Conservation (phyloP, 176 grass and related monocot species). For the Melocanna baccifera region DNA sequence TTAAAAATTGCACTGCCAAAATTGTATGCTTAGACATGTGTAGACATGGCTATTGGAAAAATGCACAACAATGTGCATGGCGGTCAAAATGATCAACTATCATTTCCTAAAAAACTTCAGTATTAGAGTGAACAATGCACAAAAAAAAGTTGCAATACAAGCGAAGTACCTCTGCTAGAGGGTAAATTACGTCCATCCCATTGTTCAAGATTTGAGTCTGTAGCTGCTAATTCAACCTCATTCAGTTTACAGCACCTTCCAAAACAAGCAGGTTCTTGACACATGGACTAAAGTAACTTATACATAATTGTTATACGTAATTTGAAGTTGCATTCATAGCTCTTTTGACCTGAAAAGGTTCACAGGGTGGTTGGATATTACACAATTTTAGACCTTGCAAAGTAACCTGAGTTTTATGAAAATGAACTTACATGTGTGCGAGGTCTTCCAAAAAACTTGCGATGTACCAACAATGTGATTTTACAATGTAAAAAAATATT, state of each 20-base stretch:
- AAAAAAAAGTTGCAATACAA: constrained; percentile 17
- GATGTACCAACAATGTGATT: too few species aligned
- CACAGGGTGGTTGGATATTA: too few species aligned
- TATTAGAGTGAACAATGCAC: constrained; percentile 29
- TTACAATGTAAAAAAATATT: too few species aligned
- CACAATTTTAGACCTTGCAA: too few species aligned
- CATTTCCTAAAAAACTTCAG: neutral
- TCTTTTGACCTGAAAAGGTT: too few species aligned
- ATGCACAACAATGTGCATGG: constrained; percentile 26
- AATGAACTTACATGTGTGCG: too few species aligned
- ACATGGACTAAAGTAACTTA: neutral
- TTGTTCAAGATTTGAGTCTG: neutral
- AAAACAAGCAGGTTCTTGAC: neutral
- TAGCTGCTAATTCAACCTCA: constrained; percentile 16
- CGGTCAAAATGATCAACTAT: constrained; percentile 29
- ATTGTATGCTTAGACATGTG: constrained; percentile 23
- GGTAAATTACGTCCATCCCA: constrained; percentile 28
- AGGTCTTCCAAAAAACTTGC: too few species aligned
- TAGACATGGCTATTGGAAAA: constrained; percentile 20
- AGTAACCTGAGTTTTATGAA: too few species aligned
- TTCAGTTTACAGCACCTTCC: constrained; percentile 23
- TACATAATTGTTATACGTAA: too few species aligned
- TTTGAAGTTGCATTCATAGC: too few species aligned
- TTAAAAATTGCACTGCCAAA: constrained; percentile 28
- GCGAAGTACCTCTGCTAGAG: constrained; percentile 48